phyloP scores from a whole-genome alignment of 2,329 filamentous ascomycete genomes.

The Botrytis tulipae region DNA sequence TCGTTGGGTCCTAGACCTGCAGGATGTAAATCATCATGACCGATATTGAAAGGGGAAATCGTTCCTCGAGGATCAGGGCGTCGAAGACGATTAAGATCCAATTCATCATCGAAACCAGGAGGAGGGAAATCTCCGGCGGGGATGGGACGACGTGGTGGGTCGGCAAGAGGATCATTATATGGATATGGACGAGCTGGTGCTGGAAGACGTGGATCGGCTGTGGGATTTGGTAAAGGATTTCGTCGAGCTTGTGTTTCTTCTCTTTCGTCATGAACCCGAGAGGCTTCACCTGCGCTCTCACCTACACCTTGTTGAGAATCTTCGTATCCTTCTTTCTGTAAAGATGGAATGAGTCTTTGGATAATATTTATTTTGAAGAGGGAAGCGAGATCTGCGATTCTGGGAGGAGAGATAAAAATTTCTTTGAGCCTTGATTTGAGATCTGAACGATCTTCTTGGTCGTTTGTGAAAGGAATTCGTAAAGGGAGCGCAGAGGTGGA shows the following conservation, averaged over 20 bases:
- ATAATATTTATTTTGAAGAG: slow-evolving; percentile 77
- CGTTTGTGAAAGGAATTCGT: slow-evolving; percentile 48
- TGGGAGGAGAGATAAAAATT: slow-evolving; percentile 71
- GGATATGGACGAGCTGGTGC: slow-evolving; percentile 66
- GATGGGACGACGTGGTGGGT: slow-evolving; percentile 58
- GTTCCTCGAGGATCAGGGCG: slow-evolving; percentile 42
- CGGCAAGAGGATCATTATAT: slow-evolving; percentile 63
- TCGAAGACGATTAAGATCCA: slow-evolving; percentile 71
- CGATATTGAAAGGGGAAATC: slow-evolving; percentile 65
- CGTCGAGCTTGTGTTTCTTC: slow-evolving; percentile 45
- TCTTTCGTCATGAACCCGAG: slow-evolving; percentile 44
- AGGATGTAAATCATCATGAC: slow-evolving; percentile 84
- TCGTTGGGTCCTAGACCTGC: slow-evolving; percentile 82
- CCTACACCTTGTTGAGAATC: slow-evolving; percentile 26
- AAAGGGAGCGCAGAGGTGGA: slow-evolving; percentile 57
- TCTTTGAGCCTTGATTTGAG: slow-evolving; percentile 51
- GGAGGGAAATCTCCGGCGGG: slow-evolving; percentile 76
- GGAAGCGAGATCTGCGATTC: slow-evolving; percentile 65
- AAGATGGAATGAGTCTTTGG: slow-evolving; percentile 75
- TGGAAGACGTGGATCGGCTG: slow-evolving; percentile 44
- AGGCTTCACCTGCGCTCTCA: slow-evolving; percentile 41
- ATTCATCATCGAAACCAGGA: slow-evolving; percentile 90
- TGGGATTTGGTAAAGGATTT: slow-evolving; percentile 42
- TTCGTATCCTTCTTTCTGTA: slow-evolving; percentile 78
- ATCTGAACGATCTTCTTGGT: slow-evolving; percentile 52